Evolutionary conservation across 108 stramenopile genomes (phyloP).

Genomic region (Cylindrotheca fusiformis): DNA sequence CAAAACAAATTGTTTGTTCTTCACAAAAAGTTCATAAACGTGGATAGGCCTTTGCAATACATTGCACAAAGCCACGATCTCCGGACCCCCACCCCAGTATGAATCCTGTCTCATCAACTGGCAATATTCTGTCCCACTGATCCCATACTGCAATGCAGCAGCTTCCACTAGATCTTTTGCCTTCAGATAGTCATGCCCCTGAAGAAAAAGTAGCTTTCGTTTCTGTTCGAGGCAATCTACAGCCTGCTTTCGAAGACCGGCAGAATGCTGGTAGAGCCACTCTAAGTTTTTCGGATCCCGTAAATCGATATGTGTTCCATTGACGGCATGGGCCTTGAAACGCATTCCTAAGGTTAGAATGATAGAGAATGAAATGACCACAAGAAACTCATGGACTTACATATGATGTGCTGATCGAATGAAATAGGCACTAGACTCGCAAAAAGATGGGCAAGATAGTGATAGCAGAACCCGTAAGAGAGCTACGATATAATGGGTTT

Average conservation of each 20-base stretch:
- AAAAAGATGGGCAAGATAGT: too few species aligned
- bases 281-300: conserved; percentile 22
- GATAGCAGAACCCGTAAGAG: too few species aligned
- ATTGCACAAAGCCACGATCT: conserved; percentile 95
- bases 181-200: conserved; percentile 74
- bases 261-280: conserved; percentile 43
- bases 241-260: conserved; percentile 37
- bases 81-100: conserved; percentile 97
- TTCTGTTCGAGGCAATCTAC: conserved; percentile 49
- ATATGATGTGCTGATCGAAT: conserved; percentile 42
- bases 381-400: background rate
- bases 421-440: conserved; percentile 78
- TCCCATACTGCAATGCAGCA: conserved; percentile 81
- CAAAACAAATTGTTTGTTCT: conserved; percentile 56
- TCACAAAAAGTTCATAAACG: conserved; percentile 76
- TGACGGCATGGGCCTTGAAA: conserved; percentile 18
- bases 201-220: conserved; percentile 64
- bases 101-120: conserved; percentile 82
- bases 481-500: too few species aligned
- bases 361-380: conserved; percentile 1
- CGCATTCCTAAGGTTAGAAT: conserved; percentile 21
- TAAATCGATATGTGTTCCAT: conserved; percentile 62
- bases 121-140: conserved; percentile 82
- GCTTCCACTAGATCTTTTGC: conserved; percentile 71
- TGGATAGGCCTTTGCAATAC: conserved; percentile 90